phyloP scores from a whole-genome alignment of 1,284 basidiomycete species.

The Rhodofomes roseus region DNA sequence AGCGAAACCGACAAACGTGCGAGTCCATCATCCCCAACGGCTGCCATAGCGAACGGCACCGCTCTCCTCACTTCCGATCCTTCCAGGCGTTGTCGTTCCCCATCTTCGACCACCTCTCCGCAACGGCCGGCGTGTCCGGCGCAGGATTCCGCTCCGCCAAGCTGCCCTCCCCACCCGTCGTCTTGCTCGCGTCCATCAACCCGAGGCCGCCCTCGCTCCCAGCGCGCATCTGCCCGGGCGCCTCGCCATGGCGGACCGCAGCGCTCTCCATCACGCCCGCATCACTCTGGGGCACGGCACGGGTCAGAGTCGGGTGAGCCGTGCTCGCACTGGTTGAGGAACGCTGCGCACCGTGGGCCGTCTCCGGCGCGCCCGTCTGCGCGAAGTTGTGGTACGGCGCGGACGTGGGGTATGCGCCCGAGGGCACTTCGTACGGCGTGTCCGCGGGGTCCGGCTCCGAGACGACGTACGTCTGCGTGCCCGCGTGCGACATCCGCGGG shows the following conservation, averaged over 20 bases:
- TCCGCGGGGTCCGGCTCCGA: slow-evolving; percentile 59
- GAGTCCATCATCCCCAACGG: slow-evolving; percentile 2
- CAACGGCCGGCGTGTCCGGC: slow-evolving; percentile 34
- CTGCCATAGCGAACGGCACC: background rate
- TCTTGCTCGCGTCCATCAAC: slow-evolving; percentile 34
- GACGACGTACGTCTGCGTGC: slow-evolving; percentile 60
- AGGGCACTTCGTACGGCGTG: slow-evolving; percentile 58
- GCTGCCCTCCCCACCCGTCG: slow-evolving; percentile 26
- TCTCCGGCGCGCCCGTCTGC: slow-evolving; percentile 37
- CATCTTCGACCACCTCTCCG: slow-evolving; percentile 42
- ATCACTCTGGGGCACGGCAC: slow-evolving; percentile 37
- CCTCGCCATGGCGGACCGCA: slow-evolving; percentile 38
- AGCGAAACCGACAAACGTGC: slow-evolving; percentile 1
- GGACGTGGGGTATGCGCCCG: slow-evolving; percentile 61
- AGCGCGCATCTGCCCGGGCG: slow-evolving; percentile 42
- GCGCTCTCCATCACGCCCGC: slow-evolving; percentile 44
- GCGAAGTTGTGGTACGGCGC: slow-evolving; percentile 45
- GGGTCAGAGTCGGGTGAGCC: slow-evolving; percentile 43
- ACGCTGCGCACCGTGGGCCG: slow-evolving; percentile 31
- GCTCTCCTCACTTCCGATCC: slow-evolving; percentile 30
- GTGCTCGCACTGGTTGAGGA: slow-evolving; percentile 41
- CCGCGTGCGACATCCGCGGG: slow-evolving; percentile 37
- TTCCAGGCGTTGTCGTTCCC: slow-evolving; percentile 46
- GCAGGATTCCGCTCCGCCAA: slow-evolving; percentile 44
- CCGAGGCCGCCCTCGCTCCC: slow-evolving; percentile 43